Base-by-base conservation (phyloP, 371 early-diverging fungal genomes). In the Mucor sp. region DNA sequence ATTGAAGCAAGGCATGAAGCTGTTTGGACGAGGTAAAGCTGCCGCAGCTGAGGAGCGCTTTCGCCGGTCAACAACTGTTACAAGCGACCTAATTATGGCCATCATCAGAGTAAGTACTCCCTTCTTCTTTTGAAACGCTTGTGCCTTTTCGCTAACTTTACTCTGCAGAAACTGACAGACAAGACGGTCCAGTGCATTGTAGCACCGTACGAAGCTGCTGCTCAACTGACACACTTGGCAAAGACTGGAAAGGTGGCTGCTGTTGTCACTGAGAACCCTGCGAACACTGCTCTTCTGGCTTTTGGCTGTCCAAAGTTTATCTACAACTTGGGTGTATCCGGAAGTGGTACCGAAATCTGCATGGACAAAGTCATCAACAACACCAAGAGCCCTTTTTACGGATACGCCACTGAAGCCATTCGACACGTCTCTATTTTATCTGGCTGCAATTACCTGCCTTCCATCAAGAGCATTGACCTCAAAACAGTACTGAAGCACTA, bases 151-250 rank as follows among this genome's bases (percentile, higher is more conserved):
- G 39, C 19, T 19, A 19, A 2, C 23, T 55, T n/a, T n/a, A 43
- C 32, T 48, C 37, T 43, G 30, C 30, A 91, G 84, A 90, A 80
- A 41, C 79, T 99, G n/a, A 69, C 84, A 23, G 72, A 70, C 14
- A 81, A 82, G 30, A 81, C 84, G 17, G 83, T 99, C 27, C 78
- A 90, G 47, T 94, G 86, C 76, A 81, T 99, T 7, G 95, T 99
- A 1, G 96, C 99, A 6, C 99, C 99, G 0, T 99, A 97, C 69
- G 99, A 99, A 76, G 97, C 99, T 0, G 99, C 99, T 80, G 96
- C 99, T 1, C 99, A 99, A 75, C 81, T 99, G 39, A 91, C 94
- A 0, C 98, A 89, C 72, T 77, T 99, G 19, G 83, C 92, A 35
- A 84, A 86, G 19, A 85, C 78, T 7, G 90, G 91, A 12, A 58